Evolutionary conservation across 805 yeast genomes (phyloP).

Genomic region (Metschnikowia corniflorae): DNA sequence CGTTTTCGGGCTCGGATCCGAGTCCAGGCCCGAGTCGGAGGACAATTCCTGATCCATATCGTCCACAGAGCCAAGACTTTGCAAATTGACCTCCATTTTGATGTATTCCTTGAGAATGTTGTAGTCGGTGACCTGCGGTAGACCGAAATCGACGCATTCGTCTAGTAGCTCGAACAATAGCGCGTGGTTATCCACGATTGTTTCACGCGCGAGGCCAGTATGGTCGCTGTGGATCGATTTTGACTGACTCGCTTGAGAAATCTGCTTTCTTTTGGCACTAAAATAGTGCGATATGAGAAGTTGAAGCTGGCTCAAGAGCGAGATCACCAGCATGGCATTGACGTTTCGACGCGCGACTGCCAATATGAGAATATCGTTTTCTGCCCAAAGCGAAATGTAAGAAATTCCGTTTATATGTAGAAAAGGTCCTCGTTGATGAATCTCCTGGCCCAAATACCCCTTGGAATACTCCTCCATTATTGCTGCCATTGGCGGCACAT

Average conservation of each 20-base stretch:
- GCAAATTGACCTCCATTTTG: constrained; percentile 45
- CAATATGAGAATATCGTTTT: constrained; percentile 42
- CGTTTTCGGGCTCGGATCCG: constrained; percentile 5
- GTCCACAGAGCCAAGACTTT: constrained; percentile 4
- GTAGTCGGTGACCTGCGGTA: constrained; percentile 80
- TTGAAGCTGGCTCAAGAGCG: constrained; percentile 47
- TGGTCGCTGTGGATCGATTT: not conserved
- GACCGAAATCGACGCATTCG: constrained; percentile 85
- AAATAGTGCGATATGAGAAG: constrained; percentile 29
- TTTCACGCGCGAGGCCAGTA: constrained; percentile 30
- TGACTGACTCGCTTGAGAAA: not conserved
- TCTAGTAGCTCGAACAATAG: constrained; percentile 80
- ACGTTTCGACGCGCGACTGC: constrained; percentile 44
- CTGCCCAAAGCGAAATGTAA: constrained; percentile 49
- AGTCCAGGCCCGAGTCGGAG: constrained; percentile 10
- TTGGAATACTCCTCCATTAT: constrained; percentile 27
- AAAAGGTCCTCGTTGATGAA: constrained; percentile 36
- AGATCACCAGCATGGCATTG: constrained; percentile 55
- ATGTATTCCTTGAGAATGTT: constrained; percentile 76
- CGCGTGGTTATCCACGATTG: constrained; percentile 68
- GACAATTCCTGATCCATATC: constrained; percentile 7
- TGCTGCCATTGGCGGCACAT: constrained; percentile 23
- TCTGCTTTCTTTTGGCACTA: not conserved
- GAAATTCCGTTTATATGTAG: constrained; percentile 46
- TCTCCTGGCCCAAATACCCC: constrained; percentile 17